Base-by-base conservation (phyloP, 345 rosid species). In the Bretschneidera sinensis region DNA sequence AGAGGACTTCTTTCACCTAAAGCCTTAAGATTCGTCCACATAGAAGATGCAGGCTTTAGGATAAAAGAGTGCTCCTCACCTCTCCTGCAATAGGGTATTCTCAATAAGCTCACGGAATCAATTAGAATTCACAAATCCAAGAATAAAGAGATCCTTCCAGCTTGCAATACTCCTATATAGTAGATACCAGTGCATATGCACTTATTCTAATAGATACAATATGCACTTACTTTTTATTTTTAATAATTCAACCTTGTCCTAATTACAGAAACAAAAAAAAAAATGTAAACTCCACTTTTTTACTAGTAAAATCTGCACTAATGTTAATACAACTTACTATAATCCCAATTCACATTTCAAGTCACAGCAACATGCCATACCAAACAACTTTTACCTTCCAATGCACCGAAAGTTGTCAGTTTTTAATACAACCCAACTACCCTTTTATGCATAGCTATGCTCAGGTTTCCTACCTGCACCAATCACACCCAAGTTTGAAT, bases 1-100 rank as follows among this genome's bases (percentile, higher is more conserved):
- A 47, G 76, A 55, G 83, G 71, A 61, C 63, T 69, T 67, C 63
- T 82, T 73, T 80, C 82, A 62, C 79, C 66, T 20, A 75, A 76
- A 51, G 72, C 76, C 74, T 77, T 85, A 47, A 68, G 66, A 74
- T 78, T 78, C 69, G 78, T 86, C 75, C 80, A 80, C 62, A 72
- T 65, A 28, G 91, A 77, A 75, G 79, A 77, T 0, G 79, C 83
- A 50, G 95, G 96, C 74, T 85, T 95, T 67, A 95, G 80, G 23
- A 95, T 85, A 73, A 95, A 95, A 45, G 99, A 91, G 71, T 91
- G 99, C 71, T 88, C 97, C 74, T 91, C 99, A 71, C 96, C 91
- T 75, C 79, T 88, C 99, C 99, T 95, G 85, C 70, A 71, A 63
- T 0, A 19, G 3, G 33, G 3, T 28, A 28, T 28, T 28, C 33